Percentiles rank a stretch among this genome's conserved stretches.
Evolutionary conservation across 176 grass and related monocot genomes (phyloP).

Genomic region (Oryza nivara): DNA sequence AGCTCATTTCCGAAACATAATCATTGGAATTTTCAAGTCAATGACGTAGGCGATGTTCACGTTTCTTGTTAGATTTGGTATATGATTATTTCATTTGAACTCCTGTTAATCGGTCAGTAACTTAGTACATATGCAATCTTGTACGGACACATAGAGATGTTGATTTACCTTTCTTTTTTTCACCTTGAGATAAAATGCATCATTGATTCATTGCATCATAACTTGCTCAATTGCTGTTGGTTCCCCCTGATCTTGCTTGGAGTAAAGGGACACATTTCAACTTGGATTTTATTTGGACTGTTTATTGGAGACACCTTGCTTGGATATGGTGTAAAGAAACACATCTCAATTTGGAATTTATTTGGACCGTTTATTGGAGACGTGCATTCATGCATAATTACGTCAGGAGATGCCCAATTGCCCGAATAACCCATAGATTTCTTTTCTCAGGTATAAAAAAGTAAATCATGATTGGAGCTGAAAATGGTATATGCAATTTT

Average conservation of each 20-base stretch:
- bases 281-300: neutral
- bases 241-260: neutral
- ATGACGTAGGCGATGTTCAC: neutral
- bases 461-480: conserved; percentile 1
- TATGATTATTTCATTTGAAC: conserved; percentile 5
- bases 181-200: no score
- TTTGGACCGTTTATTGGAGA: neutral
- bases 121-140: neutral
- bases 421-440: conserved; percentile 1
- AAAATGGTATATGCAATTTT: neutral
- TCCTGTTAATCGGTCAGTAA: neutral
- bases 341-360: neutral
- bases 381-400: conserved; percentile 15
- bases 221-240: neutral
- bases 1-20: neutral
- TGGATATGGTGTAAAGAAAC: conserved; percentile 4
- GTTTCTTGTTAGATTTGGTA: conserved; percentile 30
- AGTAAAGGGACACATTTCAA: neutral
- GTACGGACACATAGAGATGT: neutral
- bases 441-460: neutral
- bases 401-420: neutral
- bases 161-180: no score
- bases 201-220: neutral
- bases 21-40: neutral
- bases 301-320: neutral